Conservation (phyloP, 257 asterid genomes). For the Solanum pinnatisectum region DNA sequence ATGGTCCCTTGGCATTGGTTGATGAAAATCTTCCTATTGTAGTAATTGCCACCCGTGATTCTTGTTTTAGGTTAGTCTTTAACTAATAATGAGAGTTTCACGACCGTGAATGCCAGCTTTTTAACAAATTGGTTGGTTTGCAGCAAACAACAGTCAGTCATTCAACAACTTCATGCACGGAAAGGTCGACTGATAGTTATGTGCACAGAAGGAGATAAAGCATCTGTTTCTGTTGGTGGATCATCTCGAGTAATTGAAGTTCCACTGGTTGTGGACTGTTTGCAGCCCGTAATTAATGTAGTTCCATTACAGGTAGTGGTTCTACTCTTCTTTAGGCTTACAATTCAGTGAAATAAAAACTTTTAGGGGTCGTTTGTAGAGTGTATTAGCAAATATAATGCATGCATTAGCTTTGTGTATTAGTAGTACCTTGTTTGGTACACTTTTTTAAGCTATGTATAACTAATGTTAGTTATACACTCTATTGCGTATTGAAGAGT, state of each 20-base stretch:
- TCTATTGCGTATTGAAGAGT: background rate
- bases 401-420: background rate
- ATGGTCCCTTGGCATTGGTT: conserved; percentile 94
- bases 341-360: background rate
- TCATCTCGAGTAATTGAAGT: conserved; percentile 91
- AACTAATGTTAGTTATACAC: background rate
- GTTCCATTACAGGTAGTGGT: conserved; percentile 80
- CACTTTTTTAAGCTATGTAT: background rate
- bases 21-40: conserved; percentile 89
- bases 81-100: background rate
- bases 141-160: conserved; percentile 97
- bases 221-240: conserved; percentile 72
- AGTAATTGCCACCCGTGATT: conserved; percentile 89
- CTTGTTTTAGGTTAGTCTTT: conserved; percentile 74
- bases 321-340: background rate
- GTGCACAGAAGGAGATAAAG: conserved; percentile 80
- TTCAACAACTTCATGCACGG: conserved; percentile 98
- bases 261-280: conserved; percentile 84
- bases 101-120: background rate
- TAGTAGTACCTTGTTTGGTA: background rate
- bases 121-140: conserved; percentile 5
- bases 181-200: conserved; percentile 92
- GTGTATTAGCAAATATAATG: background rate
- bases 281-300: conserved; percentile 89
- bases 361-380: background rate